Conservation (phyloP, 2,329 filamentous ascomycete genomes). For the Paraphoma chrysanthemicola region DNA sequence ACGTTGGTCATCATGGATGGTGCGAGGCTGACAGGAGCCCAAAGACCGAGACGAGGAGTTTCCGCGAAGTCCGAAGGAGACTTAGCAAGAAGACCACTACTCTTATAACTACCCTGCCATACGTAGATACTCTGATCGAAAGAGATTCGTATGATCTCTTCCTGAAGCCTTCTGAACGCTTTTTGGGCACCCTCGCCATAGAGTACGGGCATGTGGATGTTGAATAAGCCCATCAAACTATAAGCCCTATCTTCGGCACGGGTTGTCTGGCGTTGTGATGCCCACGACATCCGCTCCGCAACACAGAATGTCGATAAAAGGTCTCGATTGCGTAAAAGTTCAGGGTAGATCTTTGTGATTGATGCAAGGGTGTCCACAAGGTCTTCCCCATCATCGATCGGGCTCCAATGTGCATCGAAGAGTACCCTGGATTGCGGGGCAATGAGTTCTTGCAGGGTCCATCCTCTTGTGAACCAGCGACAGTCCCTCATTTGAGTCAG, state of each 20-base stretch:
- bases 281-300: neutral
- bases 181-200: neutral
- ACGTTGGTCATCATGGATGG: neutral
- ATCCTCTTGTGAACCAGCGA: neutral
- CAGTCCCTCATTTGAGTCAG: neutral
- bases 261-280: neutral
- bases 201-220: neutral
- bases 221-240: neutral
- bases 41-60: neutral
- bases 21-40: neutral
- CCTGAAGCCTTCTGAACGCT: neutral
- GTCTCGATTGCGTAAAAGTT: neutral
- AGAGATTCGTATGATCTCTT: neutral
- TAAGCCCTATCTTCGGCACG: neutral
- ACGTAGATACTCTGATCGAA: neutral
- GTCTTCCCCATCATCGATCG: neutral
- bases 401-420: neutral
- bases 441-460: neutral
- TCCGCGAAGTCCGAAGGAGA: neutral
- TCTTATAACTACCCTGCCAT: neutral
- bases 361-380: neutral
- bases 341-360: neutral
- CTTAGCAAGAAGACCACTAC: conserved; percentile 26
- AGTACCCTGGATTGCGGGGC: neutral
- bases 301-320: neutral